Conservation (phyloP, 306 rosid species). For the Cucurbita maxima region DNA sequence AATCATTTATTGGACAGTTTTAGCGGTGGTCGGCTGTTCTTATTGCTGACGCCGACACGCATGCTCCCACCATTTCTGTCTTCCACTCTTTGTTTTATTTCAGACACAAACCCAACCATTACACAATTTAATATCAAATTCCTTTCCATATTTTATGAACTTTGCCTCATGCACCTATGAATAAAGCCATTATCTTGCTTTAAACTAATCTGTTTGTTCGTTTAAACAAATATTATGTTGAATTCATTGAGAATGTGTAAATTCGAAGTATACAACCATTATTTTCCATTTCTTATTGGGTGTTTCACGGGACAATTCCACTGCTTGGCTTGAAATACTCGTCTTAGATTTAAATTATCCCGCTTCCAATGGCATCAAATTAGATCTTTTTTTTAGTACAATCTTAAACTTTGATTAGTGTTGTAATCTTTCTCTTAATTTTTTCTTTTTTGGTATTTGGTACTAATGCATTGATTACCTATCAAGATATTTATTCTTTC, state of each 20-base stretch:
- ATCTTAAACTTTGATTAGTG: too few species aligned
- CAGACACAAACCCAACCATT: not conserved
- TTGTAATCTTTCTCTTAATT: too few species aligned
- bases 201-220: not conserved
- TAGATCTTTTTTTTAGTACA: too few species aligned
- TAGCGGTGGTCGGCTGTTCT: conserved; percentile 13
- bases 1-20: conserved; percentile 11
- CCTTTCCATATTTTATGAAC: not conserved
- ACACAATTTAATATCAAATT: not conserved
- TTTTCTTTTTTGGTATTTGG: too few species aligned
- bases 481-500: too few species aligned
- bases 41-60: conserved; percentile 9
- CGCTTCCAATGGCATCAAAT: not conserved
- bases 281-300: too few species aligned
- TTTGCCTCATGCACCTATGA: not conserved
- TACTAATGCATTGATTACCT: too few species aligned
- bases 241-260: not conserved
- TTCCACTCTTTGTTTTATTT: not conserved
- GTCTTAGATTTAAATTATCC: not conserved
- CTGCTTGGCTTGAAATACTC: not conserved
- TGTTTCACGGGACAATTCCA: not conserved
- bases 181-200: not conserved
- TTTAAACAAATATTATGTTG: not conserved
- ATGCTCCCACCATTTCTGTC: not conserved
- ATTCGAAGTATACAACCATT: not conserved